Percentiles rank a stretch among this genome's conserved stretches.
phyloP scores from a whole-genome alignment of 106 monocot species.

The Phalaenopsis aphrodite region DNA sequence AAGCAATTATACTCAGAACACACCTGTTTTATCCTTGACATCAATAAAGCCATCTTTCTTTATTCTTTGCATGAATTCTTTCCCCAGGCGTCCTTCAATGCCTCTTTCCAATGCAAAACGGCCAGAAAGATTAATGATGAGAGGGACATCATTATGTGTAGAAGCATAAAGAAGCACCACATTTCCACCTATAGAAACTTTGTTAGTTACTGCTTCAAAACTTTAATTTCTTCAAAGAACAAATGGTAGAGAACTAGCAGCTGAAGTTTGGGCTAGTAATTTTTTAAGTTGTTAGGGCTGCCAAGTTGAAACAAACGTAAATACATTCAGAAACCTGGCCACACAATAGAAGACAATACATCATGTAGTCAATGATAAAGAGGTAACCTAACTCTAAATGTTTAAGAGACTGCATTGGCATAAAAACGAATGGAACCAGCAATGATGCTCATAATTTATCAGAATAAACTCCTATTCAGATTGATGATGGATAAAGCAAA shows the following conservation, averaged over 20 bases:
- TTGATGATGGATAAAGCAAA: background rate
- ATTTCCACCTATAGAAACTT: slow-evolving; percentile 57
- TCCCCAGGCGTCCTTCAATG: slow-evolving; percentile 56
- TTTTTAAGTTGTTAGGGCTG: background rate
- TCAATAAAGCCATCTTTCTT: slow-evolving; percentile 78
- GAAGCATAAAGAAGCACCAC: slow-evolving; percentile 83
- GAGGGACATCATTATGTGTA: slow-evolving; percentile 30
- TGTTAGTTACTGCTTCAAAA: background rate
- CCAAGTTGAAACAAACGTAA: background rate
- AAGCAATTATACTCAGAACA: background rate
- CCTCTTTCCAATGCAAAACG: slow-evolving; percentile 68
- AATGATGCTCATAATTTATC: no score
- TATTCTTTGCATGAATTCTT: slow-evolving; percentile 57
- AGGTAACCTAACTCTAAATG: no score
- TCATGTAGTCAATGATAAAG: background rate
- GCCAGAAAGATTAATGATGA: slow-evolving; percentile 73
- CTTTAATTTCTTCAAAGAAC: background rate
- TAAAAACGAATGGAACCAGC: no score
- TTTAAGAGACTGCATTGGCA: no score
- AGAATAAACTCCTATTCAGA: no score
- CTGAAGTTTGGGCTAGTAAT: background rate
- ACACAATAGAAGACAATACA: background rate
- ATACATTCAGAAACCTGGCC: background rate
- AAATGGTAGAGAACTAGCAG: background rate
- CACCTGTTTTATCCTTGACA: slow-evolving; percentile 65